Conservation (phyloP, 805 yeast genomes). For the Huiozyma sinensis region DNA sequence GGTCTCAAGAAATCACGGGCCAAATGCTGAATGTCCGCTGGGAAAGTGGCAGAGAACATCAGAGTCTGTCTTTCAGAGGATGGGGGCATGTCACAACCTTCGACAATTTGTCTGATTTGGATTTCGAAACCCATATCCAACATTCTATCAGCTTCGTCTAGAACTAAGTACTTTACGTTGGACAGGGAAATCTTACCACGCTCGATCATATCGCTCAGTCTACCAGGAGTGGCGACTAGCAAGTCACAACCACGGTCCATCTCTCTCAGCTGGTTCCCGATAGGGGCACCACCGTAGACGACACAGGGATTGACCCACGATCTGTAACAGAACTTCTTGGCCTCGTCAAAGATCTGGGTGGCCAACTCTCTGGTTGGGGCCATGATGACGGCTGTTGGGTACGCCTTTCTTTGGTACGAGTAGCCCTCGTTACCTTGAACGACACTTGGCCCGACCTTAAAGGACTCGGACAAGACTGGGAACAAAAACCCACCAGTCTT, state of each 20-base stretch:
- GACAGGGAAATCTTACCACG: slow-evolving; percentile 86
- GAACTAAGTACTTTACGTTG: slow-evolving; percentile 84
- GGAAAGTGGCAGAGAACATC: slow-evolving; percentile 99
- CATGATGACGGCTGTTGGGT: slow-evolving; percentile 88
- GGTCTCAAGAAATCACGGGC: slow-evolving; percentile 89
- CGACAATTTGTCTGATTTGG: slow-evolving; percentile 95
- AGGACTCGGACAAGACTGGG: slow-evolving; percentile 92
- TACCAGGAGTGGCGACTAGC: slow-evolving; percentile 98
- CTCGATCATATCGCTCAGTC: slow-evolving; percentile 90
- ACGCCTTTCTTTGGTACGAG: slow-evolving; percentile 59
- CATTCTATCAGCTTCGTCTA: slow-evolving; percentile 99
- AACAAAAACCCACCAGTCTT: slow-evolving; percentile 99
- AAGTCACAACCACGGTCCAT: slow-evolving; percentile 91
- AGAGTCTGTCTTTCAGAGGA: slow-evolving; percentile 88
- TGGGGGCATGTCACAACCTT: slow-evolving; percentile 95
- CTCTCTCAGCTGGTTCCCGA: slow-evolving; percentile 75
- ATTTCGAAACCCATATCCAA: slow-evolving; percentile 99
- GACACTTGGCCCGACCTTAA: slow-evolving; percentile 74
- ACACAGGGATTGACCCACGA: slow-evolving; percentile 97
- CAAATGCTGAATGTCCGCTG: slow-evolving; percentile 90
- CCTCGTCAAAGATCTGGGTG: slow-evolving; percentile 91
- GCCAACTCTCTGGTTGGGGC: slow-evolving; percentile 99
- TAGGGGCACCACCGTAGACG: slow-evolving; percentile 97
- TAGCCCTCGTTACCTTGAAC: slow-evolving; percentile 31
- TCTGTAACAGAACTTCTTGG: slow-evolving; percentile 90